phyloP scores from a whole-genome alignment of 257 asterid species.

The Osmanthus fragrans region DNA sequence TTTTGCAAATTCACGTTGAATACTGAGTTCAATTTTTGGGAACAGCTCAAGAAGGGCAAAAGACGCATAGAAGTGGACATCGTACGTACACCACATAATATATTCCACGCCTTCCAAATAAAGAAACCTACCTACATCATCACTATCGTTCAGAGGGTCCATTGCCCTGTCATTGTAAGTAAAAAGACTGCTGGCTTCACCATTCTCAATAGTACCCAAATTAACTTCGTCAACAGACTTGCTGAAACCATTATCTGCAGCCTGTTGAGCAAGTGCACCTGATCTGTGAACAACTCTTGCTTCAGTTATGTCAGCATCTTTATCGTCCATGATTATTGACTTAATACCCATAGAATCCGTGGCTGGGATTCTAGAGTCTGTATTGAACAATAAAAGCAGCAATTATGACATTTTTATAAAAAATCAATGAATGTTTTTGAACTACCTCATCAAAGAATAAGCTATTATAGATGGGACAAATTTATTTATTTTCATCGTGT shows the following conservation, averaged over 20 bases:
- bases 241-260: conserved; percentile 29
- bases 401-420: not conserved
- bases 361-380: conserved; percentile 37
- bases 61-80: conserved; percentile 96
- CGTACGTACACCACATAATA: conserved; percentile 99
- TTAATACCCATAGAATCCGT: too few relatives aligned
- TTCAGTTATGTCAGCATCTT: too few relatives aligned
- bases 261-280: conserved; percentile 24
- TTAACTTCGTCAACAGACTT: conserved; percentile 33
- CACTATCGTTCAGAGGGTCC: conserved; percentile 35
- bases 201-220: conserved; percentile 20
- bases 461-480: not conserved
- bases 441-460: not conserved
- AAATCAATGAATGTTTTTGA: not conserved
- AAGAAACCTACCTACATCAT: conserved; percentile 89
- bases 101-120: conserved; percentile 96
- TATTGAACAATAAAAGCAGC: conserved; percentile 17
- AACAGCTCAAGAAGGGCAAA: conserved; percentile 95
- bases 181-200: conserved; percentile 33
- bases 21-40: conserved; percentile 91
- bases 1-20: conserved; percentile 90
- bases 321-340: too few relatives aligned
- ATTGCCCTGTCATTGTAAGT: conserved; percentile 33
- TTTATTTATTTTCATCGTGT: not conserved
- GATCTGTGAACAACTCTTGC: conserved; percentile 7